These are phyloP conservation scores for Clavariopsis aquatica DNA, from an alignment of 495 filamentous ascomycete species.

Conservation along the genomic window DNA sequence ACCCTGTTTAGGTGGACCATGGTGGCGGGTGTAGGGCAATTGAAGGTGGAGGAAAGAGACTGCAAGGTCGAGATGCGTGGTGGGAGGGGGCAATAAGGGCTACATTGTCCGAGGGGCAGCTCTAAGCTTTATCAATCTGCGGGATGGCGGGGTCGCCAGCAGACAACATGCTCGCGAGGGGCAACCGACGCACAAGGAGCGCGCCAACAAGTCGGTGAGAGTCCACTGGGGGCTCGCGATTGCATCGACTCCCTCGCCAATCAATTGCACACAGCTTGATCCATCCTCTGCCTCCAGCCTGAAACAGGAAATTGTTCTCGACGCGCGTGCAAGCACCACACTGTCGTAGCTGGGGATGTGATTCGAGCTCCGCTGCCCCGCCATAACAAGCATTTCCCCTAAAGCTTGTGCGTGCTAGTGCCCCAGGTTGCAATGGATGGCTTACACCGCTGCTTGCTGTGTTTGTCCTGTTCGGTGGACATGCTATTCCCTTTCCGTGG, in stretches of 20 bases:
- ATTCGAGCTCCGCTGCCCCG: background rate
- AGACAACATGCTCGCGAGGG: too few relatives aligned
- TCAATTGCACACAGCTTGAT: background rate
- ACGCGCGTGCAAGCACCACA: background rate
- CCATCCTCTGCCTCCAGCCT: too few relatives aligned
- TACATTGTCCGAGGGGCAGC: background rate
- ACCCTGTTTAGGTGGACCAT: conserved; percentile 71
- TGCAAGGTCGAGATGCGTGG: background rate
- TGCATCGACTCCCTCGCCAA: background rate
- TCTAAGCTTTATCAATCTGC: background rate
- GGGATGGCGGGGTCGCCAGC: conserved; percentile 2
- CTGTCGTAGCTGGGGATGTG: background rate
- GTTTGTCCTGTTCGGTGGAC: background rate
- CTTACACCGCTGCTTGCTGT: conserved; percentile 14
- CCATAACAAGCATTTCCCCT: background rate
- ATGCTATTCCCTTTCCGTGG: background rate
- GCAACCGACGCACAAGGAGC: background rate
- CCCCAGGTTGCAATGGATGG: background rate
- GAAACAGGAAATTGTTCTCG: background rate
- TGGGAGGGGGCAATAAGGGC: background rate
- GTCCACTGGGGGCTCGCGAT: background rate
- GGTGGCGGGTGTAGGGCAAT: conserved; percentile 33
- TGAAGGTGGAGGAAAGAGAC: background rate
- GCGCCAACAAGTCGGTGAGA: background rate
- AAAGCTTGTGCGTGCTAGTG: conserved; percentile 6